A percentile compares a stretch with the other conserved stretches of the same genome.
These are phyloP conservation scores for Torrubiellomyces zombiae DNA, from an alignment of 2,329 filamentous ascomycete genomes.

Conservation along the genomic window DNA sequence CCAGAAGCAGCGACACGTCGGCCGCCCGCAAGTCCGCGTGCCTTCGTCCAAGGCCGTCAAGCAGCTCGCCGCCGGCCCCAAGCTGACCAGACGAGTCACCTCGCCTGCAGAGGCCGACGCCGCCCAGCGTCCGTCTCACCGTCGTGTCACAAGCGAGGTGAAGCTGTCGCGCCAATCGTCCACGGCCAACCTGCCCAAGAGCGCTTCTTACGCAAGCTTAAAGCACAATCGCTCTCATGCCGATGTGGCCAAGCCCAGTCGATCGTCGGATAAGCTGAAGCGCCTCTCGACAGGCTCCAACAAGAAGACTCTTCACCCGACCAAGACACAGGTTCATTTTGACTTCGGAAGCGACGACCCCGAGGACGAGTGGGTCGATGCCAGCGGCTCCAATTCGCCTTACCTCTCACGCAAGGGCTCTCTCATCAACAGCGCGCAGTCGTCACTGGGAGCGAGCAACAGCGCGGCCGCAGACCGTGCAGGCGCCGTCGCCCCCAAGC, in stretches of 20 bases:
- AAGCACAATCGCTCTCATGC: constrained; percentile 45
- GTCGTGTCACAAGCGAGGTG: constrained; percentile 32
- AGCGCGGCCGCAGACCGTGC: constrained; percentile 18
- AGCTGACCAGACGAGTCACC: constrained; percentile 25
- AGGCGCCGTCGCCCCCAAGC: no score
- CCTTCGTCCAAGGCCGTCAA: constrained; percentile 35
- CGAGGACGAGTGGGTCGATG: constrained; percentile 49
- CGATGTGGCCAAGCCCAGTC: constrained; percentile 35
- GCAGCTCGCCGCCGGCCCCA: constrained; percentile 20
- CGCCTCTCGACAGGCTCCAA: constrained; percentile 30
- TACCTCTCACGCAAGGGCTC: constrained; percentile 31
- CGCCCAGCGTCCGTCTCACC: constrained; percentile 20
- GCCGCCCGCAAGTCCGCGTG: constrained; percentile 33
- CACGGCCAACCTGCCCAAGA: constrained; percentile 32
- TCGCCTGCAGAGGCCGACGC: constrained; percentile 17
- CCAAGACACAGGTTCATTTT: constrained; percentile 42
- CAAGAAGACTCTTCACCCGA: constrained; percentile 19
- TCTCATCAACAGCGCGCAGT: constrained; percentile 30
- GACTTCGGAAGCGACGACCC: constrained; percentile 37
- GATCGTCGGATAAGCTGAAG: constrained; percentile 35
- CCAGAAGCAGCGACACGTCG: constrained; percentile 19
- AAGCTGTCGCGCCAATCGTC: constrained; percentile 30
- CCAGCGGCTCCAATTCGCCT: constrained; percentile 45
- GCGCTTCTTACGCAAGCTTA: constrained; percentile 34
- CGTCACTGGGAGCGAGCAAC: constrained; percentile 22